A percentile compares a stretch with the other conserved stretches of the same genome.
phyloP scores from a whole-genome alignment of 2,329 filamentous ascomycete species.

The Penicillium sp. region DNA sequence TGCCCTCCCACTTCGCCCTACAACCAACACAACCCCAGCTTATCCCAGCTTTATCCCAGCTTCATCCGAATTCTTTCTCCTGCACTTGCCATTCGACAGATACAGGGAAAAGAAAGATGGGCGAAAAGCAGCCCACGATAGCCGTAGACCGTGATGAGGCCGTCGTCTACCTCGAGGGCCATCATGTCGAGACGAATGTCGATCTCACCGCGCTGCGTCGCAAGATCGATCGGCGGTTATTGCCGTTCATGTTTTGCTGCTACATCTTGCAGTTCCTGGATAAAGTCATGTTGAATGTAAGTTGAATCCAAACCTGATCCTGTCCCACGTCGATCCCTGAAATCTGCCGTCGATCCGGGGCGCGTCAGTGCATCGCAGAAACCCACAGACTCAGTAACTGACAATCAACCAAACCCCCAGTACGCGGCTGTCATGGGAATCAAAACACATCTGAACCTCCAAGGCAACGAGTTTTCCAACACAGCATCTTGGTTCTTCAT shows the following conservation, averaged over 20 bases:
- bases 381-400: too few species aligned
- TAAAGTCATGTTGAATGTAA: slow-evolving; percentile 37
- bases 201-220: slow-evolving; percentile 30
- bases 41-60: neutral
- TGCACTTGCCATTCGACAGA: neutral
- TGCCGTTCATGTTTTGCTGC: slow-evolving; percentile 38
- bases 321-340: neutral
- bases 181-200: slow-evolving; percentile 15
- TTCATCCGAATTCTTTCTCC: neutral
- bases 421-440: slow-evolving; percentile 69
- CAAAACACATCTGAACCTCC: slow-evolving; percentile 56
- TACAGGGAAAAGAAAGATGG: slow-evolving; percentile 9
- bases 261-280: slow-evolving; percentile 41
- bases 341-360: neutral
- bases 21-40: neutral
- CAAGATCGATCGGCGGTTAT: slow-evolving; percentile 36
- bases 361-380: neutral
- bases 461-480: slow-evolving; percentile 64
- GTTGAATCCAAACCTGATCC: slow-evolving; percentile 5
- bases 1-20: neutral
- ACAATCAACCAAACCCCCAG: slow-evolving; percentile 4
- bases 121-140: slow-evolving; percentile 15
- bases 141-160: slow-evolving; percentile 23
- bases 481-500: slow-evolving; percentile 65
- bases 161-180: slow-evolving; percentile 25